Conservation (phyloP, 2,329 filamentous ascomycete genomes). For the Uncinocarpus reesii region DNA sequence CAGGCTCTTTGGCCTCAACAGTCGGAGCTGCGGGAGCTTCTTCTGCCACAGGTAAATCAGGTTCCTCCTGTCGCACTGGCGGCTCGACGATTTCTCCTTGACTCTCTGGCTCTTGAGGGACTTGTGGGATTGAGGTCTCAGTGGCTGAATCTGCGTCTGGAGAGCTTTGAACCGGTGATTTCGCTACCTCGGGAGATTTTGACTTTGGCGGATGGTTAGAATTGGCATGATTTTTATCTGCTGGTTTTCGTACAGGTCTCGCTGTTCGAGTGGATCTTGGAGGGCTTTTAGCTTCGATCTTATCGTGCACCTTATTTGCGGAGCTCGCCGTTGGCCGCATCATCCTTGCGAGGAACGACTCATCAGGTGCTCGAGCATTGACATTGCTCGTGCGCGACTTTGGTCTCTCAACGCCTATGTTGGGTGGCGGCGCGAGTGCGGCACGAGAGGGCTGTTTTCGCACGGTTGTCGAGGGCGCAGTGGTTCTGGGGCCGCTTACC, state of each 20-base stretch:
- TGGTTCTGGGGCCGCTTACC: constrained; percentile 16
- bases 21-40: not conserved
- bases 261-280: constrained; percentile 21
- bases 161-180: not conserved
- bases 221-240: not conserved
- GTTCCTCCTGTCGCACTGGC: not conserved
- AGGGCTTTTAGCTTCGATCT: constrained; percentile 34
- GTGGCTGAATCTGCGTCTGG: not conserved
- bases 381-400: constrained; percentile 34
- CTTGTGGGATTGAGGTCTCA: not conserved
- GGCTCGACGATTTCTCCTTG: not conserved
- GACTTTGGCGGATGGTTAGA: constrained; percentile 3
- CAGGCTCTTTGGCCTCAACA: not conserved
- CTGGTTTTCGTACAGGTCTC: not conserved
- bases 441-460: constrained; percentile 23
- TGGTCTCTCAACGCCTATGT: constrained; percentile 25
- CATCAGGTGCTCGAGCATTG: constrained; percentile 32
- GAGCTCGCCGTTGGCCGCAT: constrained; percentile 44
- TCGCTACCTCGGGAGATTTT: constrained; percentile 4
- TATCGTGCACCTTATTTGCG: constrained; percentile 41
- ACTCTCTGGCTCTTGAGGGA: not conserved
- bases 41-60: not conserved
- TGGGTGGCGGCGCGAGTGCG: constrained; percentile 18
- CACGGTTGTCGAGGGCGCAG: constrained; percentile 17
- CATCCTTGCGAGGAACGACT: constrained; percentile 42